These are phyloP conservation scores for Monilinia laxa DNA, from an alignment of 2,329 filamentous ascomycete genomes.

Conservation along the genomic window DNA sequence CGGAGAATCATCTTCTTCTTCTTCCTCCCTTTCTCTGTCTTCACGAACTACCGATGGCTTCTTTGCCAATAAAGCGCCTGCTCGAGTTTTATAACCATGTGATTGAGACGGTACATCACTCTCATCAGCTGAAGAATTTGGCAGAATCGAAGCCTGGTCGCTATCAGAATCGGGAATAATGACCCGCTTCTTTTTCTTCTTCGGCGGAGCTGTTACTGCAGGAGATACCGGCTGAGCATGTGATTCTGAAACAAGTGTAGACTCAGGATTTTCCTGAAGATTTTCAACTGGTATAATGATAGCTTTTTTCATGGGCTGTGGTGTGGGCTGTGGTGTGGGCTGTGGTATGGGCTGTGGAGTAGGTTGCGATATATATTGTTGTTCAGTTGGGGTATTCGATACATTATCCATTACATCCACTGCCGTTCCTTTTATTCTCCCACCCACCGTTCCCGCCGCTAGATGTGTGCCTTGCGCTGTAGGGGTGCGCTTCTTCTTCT, in stretches of 20 bases:
- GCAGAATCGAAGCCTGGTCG: conserved; percentile 31
- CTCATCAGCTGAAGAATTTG: conserved; percentile 38
- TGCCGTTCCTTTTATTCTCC: conserved; percentile 51
- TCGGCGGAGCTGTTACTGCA: conserved; percentile 17
- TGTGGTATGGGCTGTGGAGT: conserved; percentile 21
- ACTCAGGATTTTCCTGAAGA: background rate
- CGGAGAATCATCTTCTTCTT: conserved; percentile 38
- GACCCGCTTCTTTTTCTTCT: conserved; percentile 33
- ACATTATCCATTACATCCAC: conserved; percentile 41
- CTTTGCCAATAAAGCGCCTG: conserved; percentile 39
- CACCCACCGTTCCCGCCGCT: conserved; percentile 53
- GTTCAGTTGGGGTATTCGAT: conserved; percentile 22
- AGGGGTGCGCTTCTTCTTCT: conserved; percentile 42
- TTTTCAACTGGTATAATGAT: conserved; percentile 18
- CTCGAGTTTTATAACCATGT: conserved; percentile 27
- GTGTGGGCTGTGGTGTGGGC: conserved; percentile 12
- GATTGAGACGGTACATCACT: conserved; percentile 32
- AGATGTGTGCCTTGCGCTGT: conserved; percentile 44
- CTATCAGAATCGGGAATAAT: conserved; percentile 35
- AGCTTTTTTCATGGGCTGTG: conserved; percentile 14
- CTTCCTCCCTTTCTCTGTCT: conserved; percentile 46
- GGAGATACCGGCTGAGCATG: background rate
- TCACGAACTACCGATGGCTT: conserved; percentile 50
- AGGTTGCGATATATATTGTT: conserved; percentile 23
- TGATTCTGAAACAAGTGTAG: conserved; percentile 3